Evolutionary conservation across 495 filamentous ascomycete species (phyloP), one percentile per base, ranked within the genome.

Genomic region (Extremus antarcticus): DNA sequence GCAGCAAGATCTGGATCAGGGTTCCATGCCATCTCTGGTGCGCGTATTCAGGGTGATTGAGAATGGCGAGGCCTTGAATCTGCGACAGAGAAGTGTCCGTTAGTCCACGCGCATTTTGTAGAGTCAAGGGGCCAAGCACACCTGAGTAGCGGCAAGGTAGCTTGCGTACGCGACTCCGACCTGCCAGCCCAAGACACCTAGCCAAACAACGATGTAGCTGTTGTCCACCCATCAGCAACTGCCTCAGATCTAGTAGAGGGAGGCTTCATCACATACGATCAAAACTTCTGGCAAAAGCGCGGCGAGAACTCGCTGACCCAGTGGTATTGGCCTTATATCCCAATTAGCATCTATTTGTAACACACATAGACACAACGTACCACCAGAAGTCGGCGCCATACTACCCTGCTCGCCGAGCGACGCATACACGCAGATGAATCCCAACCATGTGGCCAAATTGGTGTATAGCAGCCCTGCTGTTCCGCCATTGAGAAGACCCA

Each of bases 11-110:
- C n/a, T 45, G 41, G 7, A 45, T 45, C 17, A 82, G 63, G 0
- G 76, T 76, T 7, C 68, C 73, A 17, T 80, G 76, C 76, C 76
- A 82, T n/a, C 54, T 56, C 45, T 71, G 52, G 1, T 65, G 58
- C 0, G 24, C 57, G 58, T 77, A 79, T 3, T n/a, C 15, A 2
- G 68, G 63, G 51, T 71, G 24, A 47, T 68, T 68, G 21, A 75
- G 35, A 2, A 64, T 63, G 51, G 70, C 59, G 0, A 75, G 55
- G 4, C 66, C 66, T 47, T 74, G 63, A 17, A 76, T 68, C 64
- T 72, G 64, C 20, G 20, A 4, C 7, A 16, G 17, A 21, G 9
- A 8, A 39, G 35, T n/a, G 19, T 45, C 41, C 8, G 41, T 17
- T 45, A 3, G 4, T 3, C 19, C 15, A 11, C 7, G 46, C 46